phyloP scores from a whole-genome alignment of 2,329 filamentous ascomycete species.

The Cladophialophora chaetospira region DNA sequence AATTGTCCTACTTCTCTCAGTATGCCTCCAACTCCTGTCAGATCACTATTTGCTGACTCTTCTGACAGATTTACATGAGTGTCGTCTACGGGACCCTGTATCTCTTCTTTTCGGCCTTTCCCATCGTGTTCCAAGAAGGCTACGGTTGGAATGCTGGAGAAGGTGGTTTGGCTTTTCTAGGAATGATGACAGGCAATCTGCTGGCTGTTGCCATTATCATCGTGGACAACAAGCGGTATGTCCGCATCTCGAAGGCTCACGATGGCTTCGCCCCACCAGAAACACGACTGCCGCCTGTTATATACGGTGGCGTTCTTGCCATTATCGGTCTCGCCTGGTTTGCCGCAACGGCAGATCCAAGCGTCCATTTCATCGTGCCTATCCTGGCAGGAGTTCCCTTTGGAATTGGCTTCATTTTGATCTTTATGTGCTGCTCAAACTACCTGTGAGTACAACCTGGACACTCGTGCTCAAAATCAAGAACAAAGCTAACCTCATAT shows the following conservation, averaged over 20 bases:
- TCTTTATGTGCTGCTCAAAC: conserved; percentile 44
- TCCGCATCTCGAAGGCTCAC: conserved; percentile 4
- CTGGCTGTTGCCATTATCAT: conserved; percentile 45
- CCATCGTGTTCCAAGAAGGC: conserved; percentile 64
- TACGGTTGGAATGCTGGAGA: conserved; percentile 62
- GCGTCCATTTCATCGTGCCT: conserved; percentile 40
- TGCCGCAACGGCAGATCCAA: conserved; percentile 57
- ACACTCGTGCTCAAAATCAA: neutral
- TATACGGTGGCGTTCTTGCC: conserved; percentile 53
- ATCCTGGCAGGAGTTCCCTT: conserved; percentile 43
- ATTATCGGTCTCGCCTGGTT: conserved; percentile 62
- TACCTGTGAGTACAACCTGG: conserved; percentile 36
- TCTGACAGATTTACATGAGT: conserved; percentile 49
- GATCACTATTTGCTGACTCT: neutral
- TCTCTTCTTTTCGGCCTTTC: conserved; percentile 62
- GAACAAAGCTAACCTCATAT: neutral
- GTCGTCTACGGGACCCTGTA: conserved; percentile 71
- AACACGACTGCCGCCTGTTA: conserved; percentile 54
- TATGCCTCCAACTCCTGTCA: conserved; percentile 54
- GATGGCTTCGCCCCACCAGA: conserved; percentile 42
- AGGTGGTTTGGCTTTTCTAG: conserved; percentile 66
- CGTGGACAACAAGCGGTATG: conserved; percentile 42
- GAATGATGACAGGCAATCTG: conserved; percentile 56
- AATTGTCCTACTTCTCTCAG: conserved; percentile 62
- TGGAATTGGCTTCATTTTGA: conserved; percentile 43